A percentile compares a stretch with the other conserved stretches of the same genome.
Conservation (phyloP, 2,329 filamentous ascomycete species). For the Arthroderma uncinatum region DNA sequence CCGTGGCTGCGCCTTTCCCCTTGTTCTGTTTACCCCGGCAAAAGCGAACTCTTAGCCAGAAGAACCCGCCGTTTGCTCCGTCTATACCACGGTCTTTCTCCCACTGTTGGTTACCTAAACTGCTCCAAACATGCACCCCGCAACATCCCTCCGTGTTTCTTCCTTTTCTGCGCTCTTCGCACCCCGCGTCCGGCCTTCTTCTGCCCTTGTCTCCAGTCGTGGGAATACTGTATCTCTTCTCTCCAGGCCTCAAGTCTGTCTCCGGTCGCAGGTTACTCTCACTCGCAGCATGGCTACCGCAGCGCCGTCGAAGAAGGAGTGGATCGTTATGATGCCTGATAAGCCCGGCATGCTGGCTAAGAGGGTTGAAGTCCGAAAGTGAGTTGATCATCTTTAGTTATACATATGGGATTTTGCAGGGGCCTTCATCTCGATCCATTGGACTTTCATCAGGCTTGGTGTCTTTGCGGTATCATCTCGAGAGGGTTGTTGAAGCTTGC, state of each 20-base stretch:
- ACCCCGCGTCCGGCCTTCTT: not conserved
- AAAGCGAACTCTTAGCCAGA: too few relatives aligned
- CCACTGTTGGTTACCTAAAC: not conserved
- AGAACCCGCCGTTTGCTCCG: not conserved
- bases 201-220: not conserved
- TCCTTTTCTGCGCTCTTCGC: not conserved
- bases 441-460: too few relatives aligned
- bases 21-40: too few relatives aligned
- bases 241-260: not conserved
- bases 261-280: not conserved
- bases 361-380: conserved; percentile 42
- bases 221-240: not conserved
- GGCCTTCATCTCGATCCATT: too few relatives aligned
- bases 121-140: conserved; percentile 7
- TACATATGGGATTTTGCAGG: not conserved
- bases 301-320: conserved; percentile 37
- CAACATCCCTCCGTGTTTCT: not conserved
- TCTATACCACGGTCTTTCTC: not conserved
- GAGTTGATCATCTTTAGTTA: conserved; percentile 12
- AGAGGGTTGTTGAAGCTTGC: too few relatives aligned
- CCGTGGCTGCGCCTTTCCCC: too few relatives aligned
- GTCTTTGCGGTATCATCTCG: too few relatives aligned
- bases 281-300: conserved; percentile 9
- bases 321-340: conserved; percentile 59
- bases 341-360: conserved; percentile 50